A percentile compares a stretch with the other conserved stretches of the same genome.
Evolutionary conservation across 2,329 filamentous ascomycete species (phyloP).

Genomic region (Colletotrichum sojae): DNA sequence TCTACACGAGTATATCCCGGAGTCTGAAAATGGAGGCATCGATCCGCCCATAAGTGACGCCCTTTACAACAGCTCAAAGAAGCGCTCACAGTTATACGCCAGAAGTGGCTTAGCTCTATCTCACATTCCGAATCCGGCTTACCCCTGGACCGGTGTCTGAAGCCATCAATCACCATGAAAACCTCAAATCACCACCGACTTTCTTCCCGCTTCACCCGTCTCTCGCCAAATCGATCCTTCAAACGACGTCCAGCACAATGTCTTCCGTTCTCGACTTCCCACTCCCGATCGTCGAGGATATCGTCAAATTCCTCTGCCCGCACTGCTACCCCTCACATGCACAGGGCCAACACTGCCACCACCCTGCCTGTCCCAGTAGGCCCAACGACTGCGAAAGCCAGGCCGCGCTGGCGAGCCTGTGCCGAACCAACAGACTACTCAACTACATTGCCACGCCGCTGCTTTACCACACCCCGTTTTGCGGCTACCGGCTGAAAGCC

Average conservation of each 20-base stretch:
- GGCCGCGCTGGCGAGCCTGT: not conserved
- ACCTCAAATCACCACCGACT: not conserved
- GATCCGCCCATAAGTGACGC: too few species aligned
- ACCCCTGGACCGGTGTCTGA: not conserved
- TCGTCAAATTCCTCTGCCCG: not conserved
- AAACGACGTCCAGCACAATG: not conserved
- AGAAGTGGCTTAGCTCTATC: too few species aligned
- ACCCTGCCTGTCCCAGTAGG: not conserved
- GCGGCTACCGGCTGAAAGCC: not conserved
- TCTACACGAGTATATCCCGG: too few species aligned
- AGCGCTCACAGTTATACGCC: too few species aligned
- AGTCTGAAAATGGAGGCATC: too few species aligned
- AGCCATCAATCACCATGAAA: not conserved
- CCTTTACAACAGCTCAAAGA: too few species aligned
- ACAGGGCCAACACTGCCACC: not conserved
- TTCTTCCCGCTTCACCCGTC: not conserved
- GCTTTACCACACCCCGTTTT: not conserved
- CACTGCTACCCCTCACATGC: not conserved
- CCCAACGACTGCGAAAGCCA: not conserved
- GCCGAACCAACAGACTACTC: not conserved
- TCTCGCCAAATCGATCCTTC: not conserved
- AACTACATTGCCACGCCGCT: slow-evolving; percentile 8
- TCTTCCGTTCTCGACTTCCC: not conserved
- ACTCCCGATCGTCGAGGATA: not conserved
- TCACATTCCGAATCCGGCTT: too few species aligned